Conservation (phyloP, 306 rosid species). For the Vachellia pachyceras region DNA sequence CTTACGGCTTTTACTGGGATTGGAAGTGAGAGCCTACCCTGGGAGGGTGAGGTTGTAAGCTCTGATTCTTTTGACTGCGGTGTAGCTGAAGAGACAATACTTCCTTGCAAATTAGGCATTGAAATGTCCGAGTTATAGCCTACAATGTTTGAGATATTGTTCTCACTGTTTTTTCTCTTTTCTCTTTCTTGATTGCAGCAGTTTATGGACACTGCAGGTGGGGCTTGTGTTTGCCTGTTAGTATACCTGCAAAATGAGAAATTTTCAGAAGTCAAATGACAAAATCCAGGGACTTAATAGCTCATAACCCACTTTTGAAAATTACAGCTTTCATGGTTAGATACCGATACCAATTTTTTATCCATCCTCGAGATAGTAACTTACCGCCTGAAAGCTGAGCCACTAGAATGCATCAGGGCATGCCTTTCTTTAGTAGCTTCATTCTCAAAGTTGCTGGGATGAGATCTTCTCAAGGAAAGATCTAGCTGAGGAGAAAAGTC, state of each 20-base stretch:
- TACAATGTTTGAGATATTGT: slow-evolving; percentile 36
- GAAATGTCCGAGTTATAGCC: slow-evolving; percentile 55
- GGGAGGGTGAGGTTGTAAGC: slow-evolving; percentile 55
- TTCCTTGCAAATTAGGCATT: slow-evolving; percentile 55
- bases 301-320: slow-evolving; percentile 7
- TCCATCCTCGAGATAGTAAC: slow-evolving; percentile 19
- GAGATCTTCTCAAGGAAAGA: slow-evolving; percentile 84
- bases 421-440: slow-evolving; percentile 61
- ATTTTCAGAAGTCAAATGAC: slow-evolving; percentile 3
- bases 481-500: slow-evolving; percentile 71
- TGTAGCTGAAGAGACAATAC: slow-evolving; percentile 51
- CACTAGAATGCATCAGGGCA: slow-evolving; percentile 71
- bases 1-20: slow-evolving; percentile 68
- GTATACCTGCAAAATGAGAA: slow-evolving; percentile 63
- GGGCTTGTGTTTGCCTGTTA: slow-evolving; percentile 60
- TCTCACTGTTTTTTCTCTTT: slow-evolving; percentile 52
- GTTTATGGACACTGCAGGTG: slow-evolving; percentile 43
- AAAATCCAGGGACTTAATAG: slow-evolving; percentile 16
- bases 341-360: neutral
- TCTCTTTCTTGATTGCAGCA: slow-evolving; percentile 56
- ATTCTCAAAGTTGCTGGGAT: slow-evolving; percentile 58
- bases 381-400: slow-evolving; percentile 89
- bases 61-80: slow-evolving; percentile 75
- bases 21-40: slow-evolving; percentile 60
- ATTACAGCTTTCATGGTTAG: neutral